Conservation (phyloP, 495 filamentous ascomycete species). For the Penicillium atrosanguineum region DNA sequence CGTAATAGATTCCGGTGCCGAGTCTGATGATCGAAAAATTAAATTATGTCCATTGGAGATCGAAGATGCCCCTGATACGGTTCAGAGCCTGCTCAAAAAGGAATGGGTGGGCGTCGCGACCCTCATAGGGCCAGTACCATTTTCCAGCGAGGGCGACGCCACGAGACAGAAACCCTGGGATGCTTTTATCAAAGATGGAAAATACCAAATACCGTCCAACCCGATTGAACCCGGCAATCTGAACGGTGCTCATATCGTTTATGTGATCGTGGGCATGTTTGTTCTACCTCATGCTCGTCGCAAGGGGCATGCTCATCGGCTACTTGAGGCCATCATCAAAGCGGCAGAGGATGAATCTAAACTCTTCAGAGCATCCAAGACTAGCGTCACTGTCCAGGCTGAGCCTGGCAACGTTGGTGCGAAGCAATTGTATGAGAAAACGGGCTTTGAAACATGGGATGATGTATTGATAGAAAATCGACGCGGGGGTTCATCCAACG, state of each 20-base stretch:
- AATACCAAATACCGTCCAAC: constrained; percentile 3
- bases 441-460: constrained; percentile 37
- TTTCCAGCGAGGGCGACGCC: constrained; percentile 17
- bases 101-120: constrained; percentile 29
- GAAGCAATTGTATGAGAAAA: constrained; percentile 41
- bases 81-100: constrained; percentile 12
- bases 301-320: constrained; percentile 37
- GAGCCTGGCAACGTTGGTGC: constrained; percentile 39
- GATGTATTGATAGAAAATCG: constrained; percentile 10
- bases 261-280: constrained; percentile 40
- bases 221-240: constrained; percentile 16
- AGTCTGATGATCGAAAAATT: background rate
- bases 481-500: background rate
- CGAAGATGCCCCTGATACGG: background rate
- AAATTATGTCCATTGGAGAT: background rate
- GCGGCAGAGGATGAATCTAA: constrained; percentile 26
- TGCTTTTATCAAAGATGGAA: constrained; percentile 8
- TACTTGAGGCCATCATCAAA: constrained; percentile 36
- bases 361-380: constrained; percentile 6
- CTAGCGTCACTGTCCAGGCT: constrained; percentile 33
- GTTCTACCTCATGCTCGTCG: constrained; percentile 41
- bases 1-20: constrained; percentile 13
- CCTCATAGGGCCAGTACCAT: constrained; percentile 26
- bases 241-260: constrained; percentile 19
- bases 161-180: constrained; percentile 7